Conservation (phyloP, 2,329 filamentous ascomycete species). For the Colletotrichum cordylinicola region DNA sequence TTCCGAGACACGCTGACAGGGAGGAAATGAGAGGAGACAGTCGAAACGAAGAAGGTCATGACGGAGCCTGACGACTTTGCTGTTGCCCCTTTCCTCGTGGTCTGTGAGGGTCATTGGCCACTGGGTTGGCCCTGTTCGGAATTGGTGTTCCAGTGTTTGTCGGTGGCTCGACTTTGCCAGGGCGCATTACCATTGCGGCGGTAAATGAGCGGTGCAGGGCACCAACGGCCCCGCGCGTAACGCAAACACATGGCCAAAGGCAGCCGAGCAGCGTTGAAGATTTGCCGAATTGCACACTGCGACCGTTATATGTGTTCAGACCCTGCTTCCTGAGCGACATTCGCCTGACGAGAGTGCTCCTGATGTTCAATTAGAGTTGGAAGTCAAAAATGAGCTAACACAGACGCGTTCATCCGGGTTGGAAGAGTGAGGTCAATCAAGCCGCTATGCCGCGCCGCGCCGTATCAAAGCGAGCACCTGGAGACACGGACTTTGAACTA, state of each 20-base stretch:
- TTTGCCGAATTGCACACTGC: background rate
- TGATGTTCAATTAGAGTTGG: conserved; percentile 21
- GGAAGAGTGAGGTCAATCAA: background rate
- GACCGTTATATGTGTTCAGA: background rate
- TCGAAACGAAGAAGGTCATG: background rate
- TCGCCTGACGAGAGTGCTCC: background rate
- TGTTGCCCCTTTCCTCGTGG: conserved; percentile 17
- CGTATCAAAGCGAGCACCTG: conserved; percentile 1
- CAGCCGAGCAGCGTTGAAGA: background rate
- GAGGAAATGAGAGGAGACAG: conserved; percentile 3
- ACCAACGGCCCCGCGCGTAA: background rate
- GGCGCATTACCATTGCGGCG: conserved; percentile 8
- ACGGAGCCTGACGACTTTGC: background rate
- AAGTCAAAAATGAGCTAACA: conserved; percentile 1
- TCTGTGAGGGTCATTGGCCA: background rate
- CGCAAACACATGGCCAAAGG: background rate
- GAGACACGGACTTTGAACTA: background rate
- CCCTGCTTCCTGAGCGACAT: background rate
- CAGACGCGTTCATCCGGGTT: background rate
- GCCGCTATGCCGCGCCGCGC: background rate
- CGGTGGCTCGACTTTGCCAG: background rate
- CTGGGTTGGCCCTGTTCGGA: background rate
- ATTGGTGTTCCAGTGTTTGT: background rate
- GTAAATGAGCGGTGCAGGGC: conserved; percentile 17
- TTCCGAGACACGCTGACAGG: conserved; percentile 2